Evolutionary conservation across 148 eudicot genomes (phyloP), one percentile per base, ranked within the genome.

Genomic region (Amaranthus cruentus): DNA sequence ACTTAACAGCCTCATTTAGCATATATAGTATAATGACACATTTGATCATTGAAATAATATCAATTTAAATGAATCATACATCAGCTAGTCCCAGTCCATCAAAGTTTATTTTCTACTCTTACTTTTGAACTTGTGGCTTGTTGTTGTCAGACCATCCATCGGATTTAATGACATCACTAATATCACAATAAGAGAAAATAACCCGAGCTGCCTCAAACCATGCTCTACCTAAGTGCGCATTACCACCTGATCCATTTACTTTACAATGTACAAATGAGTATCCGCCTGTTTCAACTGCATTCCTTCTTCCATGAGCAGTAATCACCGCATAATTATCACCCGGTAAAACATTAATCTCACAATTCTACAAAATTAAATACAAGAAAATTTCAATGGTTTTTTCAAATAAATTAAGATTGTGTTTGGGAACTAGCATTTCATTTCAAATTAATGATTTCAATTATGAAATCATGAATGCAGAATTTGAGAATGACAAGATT

Each of bases 111-210:
- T 18, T 18, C 18, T 18, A 18, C 18, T 18, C 18, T 71, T 66
- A 83, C 85, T 80, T 74, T 58, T 73, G 73, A 9, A 47, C 14
- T 2, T 55, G 42, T 0, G 81, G 56, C 3, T 76, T 49, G 42
- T 0, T 21, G 55, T 83, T 74, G 56, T 80, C 66, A 6, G 81
- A 74, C 86, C 86, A 83, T 38, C 86, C 86, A 14, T 68, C 55
- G 3, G 86, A 81, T 2, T 43, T 61, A 56, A 83, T 61, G 4
- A 70, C 80, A 7, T 77, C 71, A 47, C 81, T 77, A 18, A 83
- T 66, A 4, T 68, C 9, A 11, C 79, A 74, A 62, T 66, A 80
- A 11, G 77, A 55, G 51, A 42, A 83, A 1, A 83, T 58, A 15
- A 68, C 86, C 50, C 47, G 68, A 18, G 79, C 61, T 12, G 77